These are phyloP conservation scores for Metschnikowia proteae DNA, from an alignment of 805 yeast genomes.

Conservation along the genomic window DNA sequence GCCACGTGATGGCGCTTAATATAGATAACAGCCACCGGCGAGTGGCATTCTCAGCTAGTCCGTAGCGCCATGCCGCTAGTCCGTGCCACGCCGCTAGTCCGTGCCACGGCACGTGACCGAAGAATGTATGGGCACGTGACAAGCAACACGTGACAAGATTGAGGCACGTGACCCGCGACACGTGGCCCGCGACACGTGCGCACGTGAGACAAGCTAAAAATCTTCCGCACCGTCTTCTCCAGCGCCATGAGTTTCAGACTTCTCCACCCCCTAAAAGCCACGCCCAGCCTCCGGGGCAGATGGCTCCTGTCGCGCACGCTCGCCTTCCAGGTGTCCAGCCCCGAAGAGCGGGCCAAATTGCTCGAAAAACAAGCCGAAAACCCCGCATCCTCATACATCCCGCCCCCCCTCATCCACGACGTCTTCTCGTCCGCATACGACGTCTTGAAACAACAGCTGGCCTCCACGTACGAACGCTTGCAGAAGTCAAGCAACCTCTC, in stretches of 20 bases:
- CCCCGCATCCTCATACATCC: conserved; percentile 58
- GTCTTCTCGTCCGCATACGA: conserved; percentile 70
- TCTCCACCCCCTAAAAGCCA: not conserved
- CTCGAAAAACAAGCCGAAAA: conserved; percentile 29
- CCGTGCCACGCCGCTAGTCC: no score
- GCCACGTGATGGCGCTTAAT: no score
- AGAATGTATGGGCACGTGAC: no score
- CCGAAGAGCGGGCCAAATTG: not conserved
- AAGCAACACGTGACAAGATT: no score
- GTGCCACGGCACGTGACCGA: no score
- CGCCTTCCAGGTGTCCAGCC: not conserved
- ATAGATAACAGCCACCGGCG: no score
- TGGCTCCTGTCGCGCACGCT: not conserved
- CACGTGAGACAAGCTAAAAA: conserved; percentile 2
- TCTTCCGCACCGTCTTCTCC: not conserved
- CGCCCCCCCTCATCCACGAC: conserved; percentile 68
- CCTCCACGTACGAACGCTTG: conserved; percentile 35
- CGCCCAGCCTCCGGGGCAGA: not conserved
- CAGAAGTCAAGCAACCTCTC: conserved; percentile 16
- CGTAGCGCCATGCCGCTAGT: no score
- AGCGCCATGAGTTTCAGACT: not conserved
- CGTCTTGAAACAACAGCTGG: conserved; percentile 49
- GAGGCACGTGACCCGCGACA: not conserved
- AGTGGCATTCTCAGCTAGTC: no score
- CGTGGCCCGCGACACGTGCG: not conserved